Evolutionary conservation across 2,329 filamentous ascomycete genomes (phyloP).

Genomic region (Thielaviopsis populi): DNA sequence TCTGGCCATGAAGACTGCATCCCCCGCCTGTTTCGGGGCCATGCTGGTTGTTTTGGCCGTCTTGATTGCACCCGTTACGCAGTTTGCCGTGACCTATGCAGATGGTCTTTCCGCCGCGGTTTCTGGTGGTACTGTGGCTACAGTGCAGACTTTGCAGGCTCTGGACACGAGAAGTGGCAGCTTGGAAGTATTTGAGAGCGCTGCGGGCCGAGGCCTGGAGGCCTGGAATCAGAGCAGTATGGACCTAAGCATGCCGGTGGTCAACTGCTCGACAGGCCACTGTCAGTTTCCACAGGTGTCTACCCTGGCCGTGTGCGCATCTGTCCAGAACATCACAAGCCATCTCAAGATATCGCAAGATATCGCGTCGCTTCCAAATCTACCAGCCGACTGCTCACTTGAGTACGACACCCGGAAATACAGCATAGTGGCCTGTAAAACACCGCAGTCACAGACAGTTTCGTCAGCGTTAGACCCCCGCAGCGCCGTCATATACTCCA

Average conservation of each 20-base stretch:
- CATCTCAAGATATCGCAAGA: constrained; percentile 11
- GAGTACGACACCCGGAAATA: not conserved
- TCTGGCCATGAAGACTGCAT: constrained; percentile 18
- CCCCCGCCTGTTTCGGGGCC: constrained; percentile 21
- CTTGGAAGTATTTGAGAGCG: not conserved
- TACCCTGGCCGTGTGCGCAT: constrained; percentile 20
- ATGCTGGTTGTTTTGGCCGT: constrained; percentile 19
- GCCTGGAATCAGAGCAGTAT: not conserved
- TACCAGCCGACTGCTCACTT: constrained; percentile 7
- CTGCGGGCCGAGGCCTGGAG: not conserved
- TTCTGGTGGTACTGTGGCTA: not conserved
- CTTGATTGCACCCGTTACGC: constrained; percentile 16
- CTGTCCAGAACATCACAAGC: constrained; percentile 20
- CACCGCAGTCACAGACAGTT: constrained; percentile 18
- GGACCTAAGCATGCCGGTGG: not conserved
- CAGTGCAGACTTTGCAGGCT: constrained; percentile 1
- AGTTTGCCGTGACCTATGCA: constrained; percentile 13
- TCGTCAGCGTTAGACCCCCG: constrained; percentile 17
- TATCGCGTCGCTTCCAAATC: constrained; percentile 18
- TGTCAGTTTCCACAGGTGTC: constrained; percentile 18
- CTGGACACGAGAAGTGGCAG: not conserved
- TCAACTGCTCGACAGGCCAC: constrained; percentile 18
- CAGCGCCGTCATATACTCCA: constrained; percentile 20
- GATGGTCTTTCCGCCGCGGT: not conserved
- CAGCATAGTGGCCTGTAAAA: constrained; percentile 16